phyloP scores from a whole-genome alignment of 257 asterid genomes.

The Fraxinus quadrangulata region DNA sequence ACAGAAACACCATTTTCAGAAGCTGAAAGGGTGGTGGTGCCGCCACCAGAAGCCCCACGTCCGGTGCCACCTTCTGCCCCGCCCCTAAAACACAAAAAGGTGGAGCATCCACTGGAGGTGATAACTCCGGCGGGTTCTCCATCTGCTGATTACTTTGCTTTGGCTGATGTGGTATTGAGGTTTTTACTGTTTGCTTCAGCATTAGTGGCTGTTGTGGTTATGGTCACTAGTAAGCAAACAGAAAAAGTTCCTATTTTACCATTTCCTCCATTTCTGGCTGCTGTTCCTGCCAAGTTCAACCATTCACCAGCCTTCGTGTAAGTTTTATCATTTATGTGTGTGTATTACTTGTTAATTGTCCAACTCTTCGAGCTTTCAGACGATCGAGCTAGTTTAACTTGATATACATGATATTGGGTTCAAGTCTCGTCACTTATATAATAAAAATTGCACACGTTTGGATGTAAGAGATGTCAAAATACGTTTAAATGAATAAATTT shows the following conservation, averaged over 20 bases:
- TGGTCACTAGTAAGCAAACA: conserved; percentile 65
- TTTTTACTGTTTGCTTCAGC: conserved; percentile 57
- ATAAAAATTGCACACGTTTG: no score
- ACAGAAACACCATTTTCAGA: conserved; percentile 5
- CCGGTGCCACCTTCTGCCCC: no score
- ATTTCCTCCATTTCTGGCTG: conserved; percentile 39
- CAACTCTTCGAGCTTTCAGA: neutral
- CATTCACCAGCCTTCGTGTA: conserved; percentile 82
- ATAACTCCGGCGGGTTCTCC: conserved; percentile 8
- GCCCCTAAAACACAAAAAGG: conserved; percentile 31
- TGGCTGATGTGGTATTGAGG: conserved; percentile 60
- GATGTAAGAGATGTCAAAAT: no score
- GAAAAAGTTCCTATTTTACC: conserved; percentile 29
- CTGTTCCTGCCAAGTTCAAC: conserved; percentile 52
- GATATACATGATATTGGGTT: no score
- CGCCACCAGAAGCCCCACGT: neutral
- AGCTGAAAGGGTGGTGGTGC: neutral
- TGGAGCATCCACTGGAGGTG: conserved; percentile 26
- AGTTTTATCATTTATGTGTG: conserved; percentile 22
- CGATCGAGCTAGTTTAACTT: no score
- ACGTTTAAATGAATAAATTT: no score
- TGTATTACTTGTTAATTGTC: neutral
- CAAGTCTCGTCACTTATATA: no score
- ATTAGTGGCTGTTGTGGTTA: conserved; percentile 57
- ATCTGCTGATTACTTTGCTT: conserved; percentile 22